Conservation (phyloP, 345 rosid genomes). For the Eucalyptus cloeziana region DNA sequence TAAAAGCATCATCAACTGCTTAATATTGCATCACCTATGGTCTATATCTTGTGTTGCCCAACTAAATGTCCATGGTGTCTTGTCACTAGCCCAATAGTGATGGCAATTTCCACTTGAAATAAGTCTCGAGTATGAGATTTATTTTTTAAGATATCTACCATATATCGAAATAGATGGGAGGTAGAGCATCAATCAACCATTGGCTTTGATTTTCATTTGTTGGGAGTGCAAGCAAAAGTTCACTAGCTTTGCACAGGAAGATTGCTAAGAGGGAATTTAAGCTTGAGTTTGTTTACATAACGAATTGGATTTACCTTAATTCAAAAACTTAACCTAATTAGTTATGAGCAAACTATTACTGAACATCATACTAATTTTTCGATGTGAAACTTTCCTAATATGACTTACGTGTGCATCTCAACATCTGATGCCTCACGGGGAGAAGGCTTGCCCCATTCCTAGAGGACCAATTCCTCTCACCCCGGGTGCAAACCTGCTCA, state of each 20-base stretch:
- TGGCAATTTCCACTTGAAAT: not conserved
- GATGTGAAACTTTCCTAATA: not conserved
- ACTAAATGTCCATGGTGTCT: not conserved
- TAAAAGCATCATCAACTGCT: too few species aligned
- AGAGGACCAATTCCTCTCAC: not conserved
- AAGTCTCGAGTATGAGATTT: not conserved
- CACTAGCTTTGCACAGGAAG: rapidly evolving
- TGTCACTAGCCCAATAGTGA: not conserved
- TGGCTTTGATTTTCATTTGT: not conserved
- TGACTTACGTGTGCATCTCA: too few species aligned
- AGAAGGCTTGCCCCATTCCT: not conserved
- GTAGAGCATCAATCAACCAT: not conserved
- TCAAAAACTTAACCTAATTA: too few species aligned
- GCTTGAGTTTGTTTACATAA: not conserved
- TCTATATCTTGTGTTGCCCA: not conserved
- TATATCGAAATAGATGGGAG: not conserved
- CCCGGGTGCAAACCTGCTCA: not conserved
- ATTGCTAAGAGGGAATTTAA: not conserved
- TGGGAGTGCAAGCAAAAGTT: not conserved
- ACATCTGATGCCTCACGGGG: not conserved
- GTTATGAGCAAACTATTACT: too few species aligned
- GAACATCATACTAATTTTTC: too few species aligned
- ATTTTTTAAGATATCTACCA: not conserved
- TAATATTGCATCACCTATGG: not conserved
- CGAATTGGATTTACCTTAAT: not conserved